These are phyloP conservation scores for Fusarium liriodendri DNA, from an alignment of 2,329 filamentous ascomycete genomes.

Conservation along the genomic window DNA sequence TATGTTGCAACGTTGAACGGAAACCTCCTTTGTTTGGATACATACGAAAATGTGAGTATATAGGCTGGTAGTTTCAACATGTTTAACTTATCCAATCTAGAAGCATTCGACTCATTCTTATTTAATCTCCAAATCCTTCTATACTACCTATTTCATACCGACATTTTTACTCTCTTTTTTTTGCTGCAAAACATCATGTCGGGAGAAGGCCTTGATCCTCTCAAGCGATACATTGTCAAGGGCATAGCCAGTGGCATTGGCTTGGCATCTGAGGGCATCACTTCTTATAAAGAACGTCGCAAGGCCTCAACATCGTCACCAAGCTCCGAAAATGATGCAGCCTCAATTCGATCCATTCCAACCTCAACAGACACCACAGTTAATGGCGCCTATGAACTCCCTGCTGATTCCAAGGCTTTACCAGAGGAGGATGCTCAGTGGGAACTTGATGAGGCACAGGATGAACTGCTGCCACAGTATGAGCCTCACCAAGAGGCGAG, in stretches of 20 bases:
- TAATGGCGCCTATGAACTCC: not conserved
- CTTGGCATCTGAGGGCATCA: slow-evolving; percentile 14
- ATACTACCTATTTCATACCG: not conserved
- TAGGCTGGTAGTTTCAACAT: not conserved
- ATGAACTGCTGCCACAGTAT: not conserved
- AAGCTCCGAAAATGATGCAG: not conserved
- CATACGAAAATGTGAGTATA: not conserved
- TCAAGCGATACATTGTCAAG: slow-evolving; percentile 13
- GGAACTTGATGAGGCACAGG: slow-evolving; percentile 13
- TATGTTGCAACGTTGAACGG: not conserved
- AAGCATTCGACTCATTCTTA: not conserved
- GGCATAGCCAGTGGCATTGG: slow-evolving; percentile 17
- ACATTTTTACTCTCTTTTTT: not conserved
- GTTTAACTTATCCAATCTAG: not conserved
- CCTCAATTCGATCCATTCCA: not conserved
- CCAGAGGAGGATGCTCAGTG: slow-evolving; percentile 4
- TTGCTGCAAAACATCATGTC: not conserved
- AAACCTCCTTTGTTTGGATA: not conserved
- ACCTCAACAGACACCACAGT: not conserved
- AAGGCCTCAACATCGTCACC: not conserved
- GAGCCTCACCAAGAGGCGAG: not conserved
- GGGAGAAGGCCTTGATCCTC: slow-evolving; percentile 3
- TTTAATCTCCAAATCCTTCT: not conserved
- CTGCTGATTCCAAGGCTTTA: not conserved
- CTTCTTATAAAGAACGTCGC: slow-evolving; percentile 12